phyloP scores from a whole-genome alignment of 129 eudicot species.

The Flaveria linearis region DNA sequence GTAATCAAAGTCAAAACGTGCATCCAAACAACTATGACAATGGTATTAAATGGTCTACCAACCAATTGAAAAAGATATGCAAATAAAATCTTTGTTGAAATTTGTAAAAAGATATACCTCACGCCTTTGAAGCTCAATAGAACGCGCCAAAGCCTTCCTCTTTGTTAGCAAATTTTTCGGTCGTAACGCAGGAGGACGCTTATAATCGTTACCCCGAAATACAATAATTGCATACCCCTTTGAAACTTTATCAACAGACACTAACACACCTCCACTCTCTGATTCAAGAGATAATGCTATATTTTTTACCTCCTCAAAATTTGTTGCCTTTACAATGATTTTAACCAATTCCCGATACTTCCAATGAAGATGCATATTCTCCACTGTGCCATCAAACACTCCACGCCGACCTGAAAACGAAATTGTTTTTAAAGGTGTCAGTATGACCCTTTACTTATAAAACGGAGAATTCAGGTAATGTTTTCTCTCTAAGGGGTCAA shows the following conservation, averaged over 20 bases:
- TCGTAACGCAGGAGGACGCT: constrained; percentile 66
- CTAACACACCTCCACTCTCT: constrained; percentile 90
- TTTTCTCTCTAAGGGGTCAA: not conserved
- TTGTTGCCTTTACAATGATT: constrained; percentile 66
- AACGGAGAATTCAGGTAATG: not conserved
- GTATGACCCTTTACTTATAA: not conserved
- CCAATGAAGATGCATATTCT: constrained; percentile 98
- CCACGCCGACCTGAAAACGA: constrained; percentile 87
- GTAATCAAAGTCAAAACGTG: not conserved
- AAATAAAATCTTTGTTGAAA: not conserved
- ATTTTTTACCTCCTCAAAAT: constrained; percentile 66
- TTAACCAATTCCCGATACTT: constrained; percentile 83
- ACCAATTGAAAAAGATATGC: not conserved
- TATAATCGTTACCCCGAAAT: constrained; percentile 75
- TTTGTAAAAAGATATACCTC: constrained; percentile 50
- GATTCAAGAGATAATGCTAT: constrained; percentile 94
- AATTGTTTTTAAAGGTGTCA: constrained; percentile 1
- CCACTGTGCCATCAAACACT: constrained; percentile 94
- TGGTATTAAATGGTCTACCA: not conserved
- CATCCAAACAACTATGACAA: not conserved
- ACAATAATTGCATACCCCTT: constrained; percentile 88
- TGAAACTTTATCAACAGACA: constrained; percentile 85
- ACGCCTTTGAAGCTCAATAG: constrained; percentile 90
- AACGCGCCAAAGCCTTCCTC: constrained; percentile 91
- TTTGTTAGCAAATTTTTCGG: constrained; percentile 88